These are phyloP conservation scores for Tulasnella sp. DNA, from an alignment of 768 basidiomycete species.

Conservation along the genomic window DNA sequence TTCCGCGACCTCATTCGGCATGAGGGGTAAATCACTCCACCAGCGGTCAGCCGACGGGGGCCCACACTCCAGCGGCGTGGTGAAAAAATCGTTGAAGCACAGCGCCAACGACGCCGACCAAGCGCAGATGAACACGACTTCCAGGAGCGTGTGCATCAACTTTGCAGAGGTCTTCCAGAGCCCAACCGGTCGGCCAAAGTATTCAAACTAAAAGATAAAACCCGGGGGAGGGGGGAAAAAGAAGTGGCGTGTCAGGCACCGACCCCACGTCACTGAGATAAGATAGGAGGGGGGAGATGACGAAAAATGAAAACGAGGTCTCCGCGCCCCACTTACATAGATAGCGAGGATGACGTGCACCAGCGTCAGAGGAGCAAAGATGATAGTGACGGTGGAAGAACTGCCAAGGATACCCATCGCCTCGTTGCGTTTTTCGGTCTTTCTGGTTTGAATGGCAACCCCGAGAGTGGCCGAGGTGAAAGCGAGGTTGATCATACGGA, in stretches of 20 bases:
- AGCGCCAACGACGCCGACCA: conserved; percentile 89
- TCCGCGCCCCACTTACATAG: conserved; percentile 56
- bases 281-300: conserved; percentile 20
- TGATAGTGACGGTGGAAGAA: conserved; percentile 77
- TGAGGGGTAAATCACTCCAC: conserved; percentile 65
- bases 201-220: conserved; percentile 64
- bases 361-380: conserved; percentile 78
- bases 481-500: conserved; percentile 77
- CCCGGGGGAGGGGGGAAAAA: conserved; percentile 6
- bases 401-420: conserved; percentile 73
- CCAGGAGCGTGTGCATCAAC: conserved; percentile 78
- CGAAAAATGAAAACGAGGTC: not conserved
- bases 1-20: conserved; percentile 41
- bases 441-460: conserved; percentile 70
- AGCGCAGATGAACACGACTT: conserved; percentile 88
- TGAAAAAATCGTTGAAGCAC: conserved; percentile 89
- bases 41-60: conserved; percentile 56
- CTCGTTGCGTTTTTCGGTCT: conserved; percentile 47
- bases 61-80: conserved; percentile 75
- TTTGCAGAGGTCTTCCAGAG: conserved; percentile 86
- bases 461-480: conserved; percentile 77
- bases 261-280: conserved; percentile 22
- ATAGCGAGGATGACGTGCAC: conserved; percentile 81
- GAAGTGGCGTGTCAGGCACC: not conserved
- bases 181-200: conserved; percentile 88